Conservation (phyloP, 768 basidiomycete species). For the Termitomyces sp. region DNA sequence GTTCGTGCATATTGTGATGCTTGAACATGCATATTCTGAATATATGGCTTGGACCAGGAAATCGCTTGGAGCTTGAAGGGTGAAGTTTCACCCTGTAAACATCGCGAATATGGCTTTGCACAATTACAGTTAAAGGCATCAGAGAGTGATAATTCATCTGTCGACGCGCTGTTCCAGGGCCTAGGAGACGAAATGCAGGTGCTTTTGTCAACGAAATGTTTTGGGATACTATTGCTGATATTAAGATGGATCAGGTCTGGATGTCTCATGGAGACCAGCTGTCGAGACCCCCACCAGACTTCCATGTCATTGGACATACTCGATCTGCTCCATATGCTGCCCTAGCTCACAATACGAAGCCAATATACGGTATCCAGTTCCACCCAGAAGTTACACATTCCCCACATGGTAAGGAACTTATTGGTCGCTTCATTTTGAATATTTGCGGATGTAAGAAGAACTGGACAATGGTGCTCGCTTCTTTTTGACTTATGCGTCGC, state of each 20-base stretch:
- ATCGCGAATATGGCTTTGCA: conserved; percentile 95
- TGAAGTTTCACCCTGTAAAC: conserved; percentile 78
- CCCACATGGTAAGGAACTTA: conserved; percentile 82
- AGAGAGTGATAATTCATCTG: conserved; percentile 39
- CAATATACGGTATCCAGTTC: conserved; percentile 96
- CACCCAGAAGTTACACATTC: conserved; percentile 99
- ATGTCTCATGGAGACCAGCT: conserved; percentile 99
- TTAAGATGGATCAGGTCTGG: conserved; percentile 69
- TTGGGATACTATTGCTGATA: conserved; percentile 1
- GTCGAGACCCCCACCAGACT: conserved; percentile 71
- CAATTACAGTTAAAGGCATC: conserved; percentile 68
- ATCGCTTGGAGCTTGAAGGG: conserved; percentile 87
- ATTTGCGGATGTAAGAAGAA: conserved; percentile 78
- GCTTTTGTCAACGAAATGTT: conserved; percentile 10
- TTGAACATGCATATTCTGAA: background rate
- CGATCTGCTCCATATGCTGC: conserved; percentile 88
- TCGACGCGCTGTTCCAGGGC: conserved; percentile 80
- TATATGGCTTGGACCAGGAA: conserved; percentile 52
- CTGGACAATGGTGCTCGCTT: conserved; percentile 87
- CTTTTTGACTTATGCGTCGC: background rate
- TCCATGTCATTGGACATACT: conserved; percentile 86
- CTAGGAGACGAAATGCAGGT: conserved; percentile 91
- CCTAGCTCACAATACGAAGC: conserved; percentile 83
- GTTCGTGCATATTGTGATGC: conserved; percentile 31
- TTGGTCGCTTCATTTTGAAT: conserved; percentile 75